Evolutionary conservation across 2,329 filamentous ascomycete genomes (phyloP).

Genomic region (Colletotrichum plurivorum): DNA sequence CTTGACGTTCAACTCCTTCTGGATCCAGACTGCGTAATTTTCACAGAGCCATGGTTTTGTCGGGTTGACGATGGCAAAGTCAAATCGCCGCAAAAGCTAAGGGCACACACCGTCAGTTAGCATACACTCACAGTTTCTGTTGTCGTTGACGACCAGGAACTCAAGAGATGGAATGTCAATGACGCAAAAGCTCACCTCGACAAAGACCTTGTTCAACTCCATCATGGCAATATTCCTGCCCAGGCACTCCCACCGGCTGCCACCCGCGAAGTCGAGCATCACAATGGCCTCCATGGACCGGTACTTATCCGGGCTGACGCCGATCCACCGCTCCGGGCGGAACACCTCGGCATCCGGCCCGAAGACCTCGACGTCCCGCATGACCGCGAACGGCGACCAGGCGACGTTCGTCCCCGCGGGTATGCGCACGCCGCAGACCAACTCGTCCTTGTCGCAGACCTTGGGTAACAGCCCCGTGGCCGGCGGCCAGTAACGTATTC

Average conservation of each 20-base stretch:
- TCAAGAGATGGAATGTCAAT: neutral
- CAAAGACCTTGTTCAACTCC: slow-evolving; percentile 56
- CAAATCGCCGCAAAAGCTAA: slow-evolving; percentile 46
- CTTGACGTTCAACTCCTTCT: slow-evolving; percentile 43
- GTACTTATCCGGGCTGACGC: slow-evolving; percentile 47
- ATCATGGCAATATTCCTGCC: slow-evolving; percentile 55
- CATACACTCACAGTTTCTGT: neutral
- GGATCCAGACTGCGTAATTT: slow-evolving; percentile 48
- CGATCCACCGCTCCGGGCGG: slow-evolving; percentile 54
- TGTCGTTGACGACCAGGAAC: neutral
- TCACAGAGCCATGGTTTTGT: slow-evolving; percentile 48
- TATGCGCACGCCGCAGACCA: slow-evolving; percentile 49
- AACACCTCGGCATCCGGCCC: slow-evolving; percentile 52
- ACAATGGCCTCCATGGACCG: slow-evolving; percentile 52
- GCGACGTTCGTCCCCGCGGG: slow-evolving; percentile 50
- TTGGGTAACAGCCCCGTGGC: slow-evolving; percentile 54
- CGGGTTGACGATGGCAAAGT: slow-evolving; percentile 45
- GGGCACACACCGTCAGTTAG: neutral
- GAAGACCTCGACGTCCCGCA: slow-evolving; percentile 50
- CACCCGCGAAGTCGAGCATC: slow-evolving; percentile 54
- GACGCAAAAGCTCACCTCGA: slow-evolving; percentile 51
- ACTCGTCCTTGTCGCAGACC: slow-evolving; percentile 53
- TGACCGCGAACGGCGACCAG: slow-evolving; percentile 52
- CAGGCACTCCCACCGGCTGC: slow-evolving; percentile 55
- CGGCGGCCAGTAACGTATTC: slow-evolving; percentile 54